Percentiles rank a stretch among this genome's conserved stretches.
phyloP scores from a whole-genome alignment of 768 basidiomycete species.

The Candolleomyces aberdarensis region DNA sequence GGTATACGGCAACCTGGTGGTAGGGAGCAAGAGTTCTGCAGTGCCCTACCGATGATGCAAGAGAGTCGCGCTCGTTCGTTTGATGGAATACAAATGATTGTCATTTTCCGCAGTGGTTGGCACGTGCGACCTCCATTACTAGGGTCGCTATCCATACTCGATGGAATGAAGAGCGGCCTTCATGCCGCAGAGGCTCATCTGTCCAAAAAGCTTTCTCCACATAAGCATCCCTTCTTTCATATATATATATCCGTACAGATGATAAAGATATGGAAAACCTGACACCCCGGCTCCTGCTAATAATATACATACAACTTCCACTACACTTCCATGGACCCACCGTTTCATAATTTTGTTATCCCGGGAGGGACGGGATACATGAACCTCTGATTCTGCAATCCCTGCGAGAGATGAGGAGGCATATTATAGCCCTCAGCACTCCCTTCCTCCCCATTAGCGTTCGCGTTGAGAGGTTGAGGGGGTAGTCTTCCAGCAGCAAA shows the following conservation, averaged over 20 bases:
- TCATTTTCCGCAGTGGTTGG: no score
- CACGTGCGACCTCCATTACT: no score
- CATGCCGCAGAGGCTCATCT: no score
- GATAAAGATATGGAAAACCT: neutral
- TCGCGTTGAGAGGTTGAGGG: neutral
- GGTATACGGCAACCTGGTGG: neutral
- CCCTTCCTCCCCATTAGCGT: neutral
- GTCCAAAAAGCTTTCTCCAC: neutral
- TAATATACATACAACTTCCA: neutral
- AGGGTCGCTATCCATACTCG: no score
- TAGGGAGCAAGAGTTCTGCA: neutral
- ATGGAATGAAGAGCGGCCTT: no score
- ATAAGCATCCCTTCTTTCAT: constrained; percentile 6
- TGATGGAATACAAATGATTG: no score
- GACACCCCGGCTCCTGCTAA: neutral
- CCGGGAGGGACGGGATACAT: constrained; percentile 15
- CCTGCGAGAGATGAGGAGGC: neutral
- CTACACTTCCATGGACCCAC: neutral
- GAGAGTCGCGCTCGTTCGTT: no score
- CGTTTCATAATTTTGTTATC: constrained; percentile 30
- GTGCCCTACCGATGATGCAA: neutral
- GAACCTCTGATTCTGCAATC: neutral
- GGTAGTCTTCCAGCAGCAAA: constrained; percentile 1
- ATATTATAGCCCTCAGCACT: neutral
- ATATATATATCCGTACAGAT: neutral